These are phyloP conservation scores for Aureobasidium sp. DNA, from an alignment of 2,329 filamentous ascomycete species.

Conservation along the genomic window DNA sequence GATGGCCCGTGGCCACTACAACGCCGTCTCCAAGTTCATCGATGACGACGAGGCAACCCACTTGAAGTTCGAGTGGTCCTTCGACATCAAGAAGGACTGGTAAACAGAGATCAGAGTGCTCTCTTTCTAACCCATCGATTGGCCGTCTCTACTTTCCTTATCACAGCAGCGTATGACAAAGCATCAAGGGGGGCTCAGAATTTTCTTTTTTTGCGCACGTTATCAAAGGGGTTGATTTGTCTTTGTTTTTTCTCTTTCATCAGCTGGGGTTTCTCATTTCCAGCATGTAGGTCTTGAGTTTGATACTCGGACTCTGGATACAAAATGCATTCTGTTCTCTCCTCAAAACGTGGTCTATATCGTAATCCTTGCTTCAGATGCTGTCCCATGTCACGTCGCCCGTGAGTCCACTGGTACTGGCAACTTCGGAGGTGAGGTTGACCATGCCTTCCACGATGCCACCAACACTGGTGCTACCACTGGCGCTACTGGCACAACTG, in stretches of 20 bases:
- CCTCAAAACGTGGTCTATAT: background rate
- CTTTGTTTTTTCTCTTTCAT: background rate
- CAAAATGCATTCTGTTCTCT: conserved; percentile 4
- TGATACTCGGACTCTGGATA: conserved; percentile 1
- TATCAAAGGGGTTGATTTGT: background rate
- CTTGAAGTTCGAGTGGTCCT: conserved; percentile 89
- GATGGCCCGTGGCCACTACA: conserved; percentile 83
- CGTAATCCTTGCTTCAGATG: too few relatives aligned
- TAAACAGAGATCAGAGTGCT: conserved; percentile 22
- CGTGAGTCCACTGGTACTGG: background rate
- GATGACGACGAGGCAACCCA: conserved; percentile 92
- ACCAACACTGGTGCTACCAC: too few relatives aligned
- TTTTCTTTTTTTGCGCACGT: background rate
- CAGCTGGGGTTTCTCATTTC: background rate
- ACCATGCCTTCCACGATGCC: conserved; percentile 5
- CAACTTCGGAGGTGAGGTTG: conserved; percentile 11
- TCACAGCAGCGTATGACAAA: background rate
- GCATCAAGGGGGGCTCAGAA: background rate
- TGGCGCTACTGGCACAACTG: background rate
- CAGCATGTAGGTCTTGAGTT: background rate
- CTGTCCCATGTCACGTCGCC: too few relatives aligned
- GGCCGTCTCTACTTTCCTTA: background rate
- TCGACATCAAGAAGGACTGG: conserved; percentile 97
- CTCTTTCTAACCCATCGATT: background rate
- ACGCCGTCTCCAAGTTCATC: conserved; percentile 79